phyloP scores from a whole-genome alignment of 306 rosid species.

The Rosa chinensis region DNA sequence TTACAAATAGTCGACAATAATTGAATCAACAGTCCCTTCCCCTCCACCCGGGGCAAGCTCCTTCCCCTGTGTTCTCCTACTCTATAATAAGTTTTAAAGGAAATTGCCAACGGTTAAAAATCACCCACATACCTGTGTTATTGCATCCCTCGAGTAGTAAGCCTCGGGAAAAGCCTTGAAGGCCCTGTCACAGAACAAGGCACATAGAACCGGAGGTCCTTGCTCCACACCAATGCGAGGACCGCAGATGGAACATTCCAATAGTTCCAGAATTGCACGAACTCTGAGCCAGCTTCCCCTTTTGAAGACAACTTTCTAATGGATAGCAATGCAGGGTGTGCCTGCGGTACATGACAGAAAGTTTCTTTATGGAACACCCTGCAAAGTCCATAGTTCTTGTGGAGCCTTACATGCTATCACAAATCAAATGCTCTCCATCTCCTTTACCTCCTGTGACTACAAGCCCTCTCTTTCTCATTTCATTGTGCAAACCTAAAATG shows the following conservation, averaged over 20 bases:
- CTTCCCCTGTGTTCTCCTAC: too few species aligned
- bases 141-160: neutral
- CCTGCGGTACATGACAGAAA: too few species aligned
- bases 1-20: too few species aligned
- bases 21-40: too few species aligned
- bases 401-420: constrained; percentile 6
- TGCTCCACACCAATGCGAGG: neutral
- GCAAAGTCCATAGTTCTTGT: neutral
- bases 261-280: neutral
- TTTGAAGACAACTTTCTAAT: too few species aligned
- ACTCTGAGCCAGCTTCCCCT: too few species aligned
- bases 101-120: too few species aligned
- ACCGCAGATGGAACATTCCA: neutral
- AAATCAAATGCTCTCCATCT: neutral
- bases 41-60: too few species aligned
- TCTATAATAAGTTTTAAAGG: too few species aligned
- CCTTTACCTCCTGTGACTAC: constrained; percentile 6
- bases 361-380: too few species aligned
- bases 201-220: neutral
- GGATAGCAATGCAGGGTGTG: too few species aligned
- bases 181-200: neutral
- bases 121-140: neutral
- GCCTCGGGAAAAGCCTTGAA: neutral
- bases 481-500: constrained; percentile 26
- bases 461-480: constrained; percentile 38